Conservation (phyloP, 2,329 filamentous ascomycete species). For the Lachnellula occidentalis region DNA sequence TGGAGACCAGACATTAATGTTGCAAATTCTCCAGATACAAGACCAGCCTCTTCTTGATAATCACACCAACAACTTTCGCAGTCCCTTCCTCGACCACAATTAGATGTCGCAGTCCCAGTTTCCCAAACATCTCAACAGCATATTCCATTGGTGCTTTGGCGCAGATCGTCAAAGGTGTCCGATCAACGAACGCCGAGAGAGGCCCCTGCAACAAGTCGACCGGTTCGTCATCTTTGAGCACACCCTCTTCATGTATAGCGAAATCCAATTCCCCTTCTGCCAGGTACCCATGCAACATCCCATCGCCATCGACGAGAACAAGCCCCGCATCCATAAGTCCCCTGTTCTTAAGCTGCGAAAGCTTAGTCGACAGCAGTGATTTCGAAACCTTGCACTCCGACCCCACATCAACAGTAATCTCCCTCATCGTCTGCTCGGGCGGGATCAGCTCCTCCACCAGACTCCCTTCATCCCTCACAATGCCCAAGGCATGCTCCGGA, state of each 20-base stretch:
- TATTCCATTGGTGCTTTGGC: conserved; percentile 51
- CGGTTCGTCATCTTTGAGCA: conserved; percentile 19
- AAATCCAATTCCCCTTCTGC: conserved; percentile 49
- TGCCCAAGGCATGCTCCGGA: conserved; percentile 40
- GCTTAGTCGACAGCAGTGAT: conserved; percentile 38
- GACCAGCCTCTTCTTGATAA: conserved; percentile 54
- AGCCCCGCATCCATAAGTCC: conserved; percentile 54
- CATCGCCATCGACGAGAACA: conserved; percentile 44
- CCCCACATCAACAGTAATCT: conserved; percentile 47
- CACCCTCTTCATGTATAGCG: conserved; percentile 32
- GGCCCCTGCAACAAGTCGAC: conserved; percentile 32
- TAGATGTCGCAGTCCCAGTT: conserved; percentile 48
- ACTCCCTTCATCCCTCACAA: conserved; percentile 35
- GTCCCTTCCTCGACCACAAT: conserved; percentile 48
- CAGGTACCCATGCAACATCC: conserved; percentile 49
- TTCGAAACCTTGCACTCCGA: conserved; percentile 38
- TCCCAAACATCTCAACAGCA: conserved; percentile 54
- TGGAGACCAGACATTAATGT: background rate
- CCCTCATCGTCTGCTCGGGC: conserved; percentile 47
- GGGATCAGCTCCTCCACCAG: conserved; percentile 45
- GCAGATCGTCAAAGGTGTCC: conserved; percentile 46
- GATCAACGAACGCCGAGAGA: conserved; percentile 46
- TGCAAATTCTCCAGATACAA: conserved; percentile 43
- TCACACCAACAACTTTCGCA: conserved; percentile 44
- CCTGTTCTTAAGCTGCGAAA: conserved; percentile 40